phyloP scores from a whole-genome alignment of 371 early-diverging fungal species.

The Thermomucor indicae-seudaticae region DNA sequence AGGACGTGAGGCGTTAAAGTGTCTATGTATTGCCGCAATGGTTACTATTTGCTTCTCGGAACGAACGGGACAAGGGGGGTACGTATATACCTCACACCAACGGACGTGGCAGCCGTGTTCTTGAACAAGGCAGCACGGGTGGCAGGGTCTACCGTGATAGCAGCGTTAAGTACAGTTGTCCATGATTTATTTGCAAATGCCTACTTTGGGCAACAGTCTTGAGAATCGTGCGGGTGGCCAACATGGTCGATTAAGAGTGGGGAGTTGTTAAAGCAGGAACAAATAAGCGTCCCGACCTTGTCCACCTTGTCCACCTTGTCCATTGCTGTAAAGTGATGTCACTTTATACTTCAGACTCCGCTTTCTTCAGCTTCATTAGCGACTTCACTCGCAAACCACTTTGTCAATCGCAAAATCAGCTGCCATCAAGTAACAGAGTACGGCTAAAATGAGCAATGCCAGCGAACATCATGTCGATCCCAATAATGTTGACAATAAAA shows the following conservation, averaged over 20 bases:
- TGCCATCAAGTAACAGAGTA: too few species aligned
- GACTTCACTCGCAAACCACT: too few species aligned
- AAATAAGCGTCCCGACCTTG: too few species aligned
- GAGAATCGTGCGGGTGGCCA: slow-evolving; percentile 43
- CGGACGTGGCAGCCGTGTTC: slow-evolving; percentile 27
- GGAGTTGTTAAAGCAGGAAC: slow-evolving; percentile 3
- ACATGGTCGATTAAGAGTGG: slow-evolving; percentile 18
- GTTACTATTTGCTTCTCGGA: background rate
- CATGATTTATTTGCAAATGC: background rate
- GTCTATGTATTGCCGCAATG: slow-evolving; percentile 16
- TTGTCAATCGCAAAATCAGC: too few species aligned
- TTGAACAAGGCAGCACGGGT: slow-evolving; percentile 29
- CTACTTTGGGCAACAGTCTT: slow-evolving; percentile 47
- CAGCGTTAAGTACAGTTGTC: background rate
- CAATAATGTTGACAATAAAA: too few species aligned
- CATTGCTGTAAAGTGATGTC: too few species aligned
- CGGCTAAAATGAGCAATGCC: too few species aligned
- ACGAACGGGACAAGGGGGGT: background rate
- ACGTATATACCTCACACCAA: slow-evolving; percentile 35
- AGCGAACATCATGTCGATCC: too few species aligned
- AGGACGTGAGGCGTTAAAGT: slow-evolving; percentile 32
- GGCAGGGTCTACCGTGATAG: slow-evolving; percentile 24
- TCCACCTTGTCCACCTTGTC: too few species aligned
- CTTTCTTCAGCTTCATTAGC: too few species aligned
- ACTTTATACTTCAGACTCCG: too few species aligned